Evolutionary conservation across 2,329 filamentous ascomycete genomes (phyloP).

Genomic region (Cytospora mali): DNA sequence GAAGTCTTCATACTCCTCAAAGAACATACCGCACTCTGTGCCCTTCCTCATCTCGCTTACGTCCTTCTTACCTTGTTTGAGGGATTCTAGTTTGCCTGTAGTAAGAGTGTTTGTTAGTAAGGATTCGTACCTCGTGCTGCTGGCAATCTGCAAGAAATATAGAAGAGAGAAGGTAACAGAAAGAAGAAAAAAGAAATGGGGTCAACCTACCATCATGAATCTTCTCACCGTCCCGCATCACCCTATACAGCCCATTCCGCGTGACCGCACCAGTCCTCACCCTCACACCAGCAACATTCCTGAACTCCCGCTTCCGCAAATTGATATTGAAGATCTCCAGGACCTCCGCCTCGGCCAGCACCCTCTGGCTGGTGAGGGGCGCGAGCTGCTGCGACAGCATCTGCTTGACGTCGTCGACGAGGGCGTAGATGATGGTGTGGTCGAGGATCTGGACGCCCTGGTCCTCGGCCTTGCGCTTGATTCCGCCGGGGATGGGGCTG

Average conservation of each 20-base stretch:
- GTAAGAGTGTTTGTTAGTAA: constrained; percentile 29
- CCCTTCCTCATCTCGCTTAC: constrained; percentile 88
- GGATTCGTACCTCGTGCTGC: constrained; percentile 8
- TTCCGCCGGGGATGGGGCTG: constrained; percentile 65
- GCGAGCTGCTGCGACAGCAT: constrained; percentile 71
- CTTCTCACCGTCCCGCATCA: constrained; percentile 70
- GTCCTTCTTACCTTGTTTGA: constrained; percentile 93
- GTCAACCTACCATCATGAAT: constrained; percentile 76
- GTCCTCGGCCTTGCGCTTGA: constrained; percentile 69
- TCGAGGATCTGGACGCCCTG: constrained; percentile 78
- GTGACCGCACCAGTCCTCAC: constrained; percentile 78
- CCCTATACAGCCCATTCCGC: constrained; percentile 65
- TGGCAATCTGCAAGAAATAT: not conserved
- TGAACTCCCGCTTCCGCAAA: constrained; percentile 68
- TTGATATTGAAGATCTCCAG: constrained; percentile 83
- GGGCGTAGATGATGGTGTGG: constrained; percentile 83
- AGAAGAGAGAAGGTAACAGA: constrained; percentile 12
- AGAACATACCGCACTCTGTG: constrained; percentile 88
- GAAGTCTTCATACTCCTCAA: constrained; percentile 79
- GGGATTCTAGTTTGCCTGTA: constrained; percentile 73
- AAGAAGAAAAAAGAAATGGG: constrained; percentile 2
- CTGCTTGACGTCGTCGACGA: constrained; percentile 71
- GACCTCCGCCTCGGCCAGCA: constrained; percentile 87
- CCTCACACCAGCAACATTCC: constrained; percentile 83
- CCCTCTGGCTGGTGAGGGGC: constrained; percentile 66